Base-by-base conservation (phyloP, 495 filamentous ascomycete genomes). In the Aspergillus carlsbadensis region DNA sequence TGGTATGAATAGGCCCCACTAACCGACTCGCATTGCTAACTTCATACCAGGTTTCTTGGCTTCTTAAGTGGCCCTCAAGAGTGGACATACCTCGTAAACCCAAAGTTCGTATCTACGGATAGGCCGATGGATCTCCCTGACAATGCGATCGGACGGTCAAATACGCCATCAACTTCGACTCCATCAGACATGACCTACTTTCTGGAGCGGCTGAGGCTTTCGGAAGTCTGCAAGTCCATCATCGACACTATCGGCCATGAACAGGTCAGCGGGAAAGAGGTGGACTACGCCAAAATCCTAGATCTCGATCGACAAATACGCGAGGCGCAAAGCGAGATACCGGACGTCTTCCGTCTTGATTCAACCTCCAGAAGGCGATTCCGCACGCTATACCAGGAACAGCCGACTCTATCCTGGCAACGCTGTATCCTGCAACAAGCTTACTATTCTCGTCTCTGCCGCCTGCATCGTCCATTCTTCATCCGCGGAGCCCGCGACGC, bases 61-160 rank as follows among this genome's bases (percentile, higher is more conserved):
- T 75, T 69, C 43, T 53, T 75, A 1, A 70, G 69, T 21, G 78
- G 78, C n/a, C 79, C 79, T 2, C 77, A 81, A 42, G 78, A 81
- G 42, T 71, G 72, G 52, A 79, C 69, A 6, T 82, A 81, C 55
- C 60, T 69, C 3, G 70, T 81, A 13, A 65, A 74, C 31, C 74
- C 72, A 2, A 57, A 64, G 11, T 77, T 81, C 29, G 73, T 82
- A 61, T 64, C 71, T 14, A 71, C 78, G 17, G 64, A 69, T 2
- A 56, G 65, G 50, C 78, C 76, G 2, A 55, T 63, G 22, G 71
- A 74, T 37, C 33, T 70, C 21, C 66, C 72, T 20, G 70, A 73
- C 35, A 50, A 54, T 5, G 58, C 56, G 1, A 57, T 69, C 7
- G 52, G 60, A 14, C 55, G 40, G 1, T 15, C 20, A 4, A 44